Evolutionary conservation across 352 stramenopile genomes (phyloP), one percentile per base, ranked within the genome.

Genomic region (Phytophthora tentaculata): DNA sequence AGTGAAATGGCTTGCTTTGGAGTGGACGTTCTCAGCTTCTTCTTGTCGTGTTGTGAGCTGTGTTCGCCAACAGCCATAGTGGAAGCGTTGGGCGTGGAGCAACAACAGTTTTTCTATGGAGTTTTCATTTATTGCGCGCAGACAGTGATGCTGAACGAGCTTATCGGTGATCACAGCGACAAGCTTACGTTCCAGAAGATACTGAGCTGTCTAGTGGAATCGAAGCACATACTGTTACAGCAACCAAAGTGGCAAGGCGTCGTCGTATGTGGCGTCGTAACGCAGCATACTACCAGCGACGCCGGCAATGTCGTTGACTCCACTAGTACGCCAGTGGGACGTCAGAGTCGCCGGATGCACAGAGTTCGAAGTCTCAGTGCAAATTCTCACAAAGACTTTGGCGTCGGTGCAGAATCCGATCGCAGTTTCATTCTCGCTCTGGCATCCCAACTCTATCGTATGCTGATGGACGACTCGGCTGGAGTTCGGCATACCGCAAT

Each of bases 41-140:
- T 90, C 14, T 48, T 91, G 6, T 71, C 67, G 24, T 78, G 73
- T 10, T 74, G 83, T 26, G 69, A 82, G 28, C 71, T 77, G 63
- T 88, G 71, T 24, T 60, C 73, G 10, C 68, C 84, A 19, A 39
- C 73, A 9, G 60, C 66, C 5, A 65, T 84, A 14, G 64, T 24
- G 0, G 76, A 85, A 57, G 26, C 77, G 1, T 26, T 95, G 19
- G 82, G 84, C 7, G 49, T 53, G 0, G 84, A 91, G 28, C 71
- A 84, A 13, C 82, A 91, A 24, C 86, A 88, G 16, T 92, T 92
- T 41, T 89, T 93, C 61, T 91, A 90, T 52, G 76, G 80, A 2
- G 79, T 74, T 6, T 61, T 95, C 5, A 77, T 95, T 13, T 95
- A 91, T 51, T 89, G 74, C 22, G 62, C 68, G 0, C 84, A 95